Evolutionary conservation across 176 grass and related monocot species (phyloP).

Genomic region (Chloris gayana): DNA sequence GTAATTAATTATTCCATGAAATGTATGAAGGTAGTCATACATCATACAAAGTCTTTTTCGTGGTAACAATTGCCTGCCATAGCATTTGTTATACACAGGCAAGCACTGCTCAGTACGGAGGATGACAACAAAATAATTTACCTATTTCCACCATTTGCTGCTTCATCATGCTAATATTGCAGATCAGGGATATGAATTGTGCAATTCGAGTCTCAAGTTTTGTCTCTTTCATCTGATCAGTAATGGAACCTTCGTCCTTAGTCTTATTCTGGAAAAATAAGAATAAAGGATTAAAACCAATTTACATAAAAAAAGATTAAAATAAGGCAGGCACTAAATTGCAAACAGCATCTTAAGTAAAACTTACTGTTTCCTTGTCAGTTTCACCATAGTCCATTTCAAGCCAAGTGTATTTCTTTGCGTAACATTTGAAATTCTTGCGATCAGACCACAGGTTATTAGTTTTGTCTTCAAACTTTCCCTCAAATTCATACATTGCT

Average conservation of each 20-base stretch:
- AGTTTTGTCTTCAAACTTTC: slow-evolving; percentile 80
- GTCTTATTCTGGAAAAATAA: slow-evolving; percentile 40
- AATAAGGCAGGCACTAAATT: slow-evolving; percentile 26
- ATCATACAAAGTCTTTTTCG: not conserved
- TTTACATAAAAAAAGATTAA: slow-evolving; percentile 9
- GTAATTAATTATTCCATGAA: slow-evolving; percentile 7
- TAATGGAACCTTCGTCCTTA: slow-evolving; percentile 42
- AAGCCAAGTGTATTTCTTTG: slow-evolving; percentile 79
- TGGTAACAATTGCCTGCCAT: not conserved
- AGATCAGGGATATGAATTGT: slow-evolving; percentile 87
- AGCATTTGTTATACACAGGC: not conserved
- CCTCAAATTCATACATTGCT: slow-evolving; percentile 70
- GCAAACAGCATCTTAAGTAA: slow-evolving; percentile 35
- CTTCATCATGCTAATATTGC: slow-evolving; percentile 96
- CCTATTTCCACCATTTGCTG: slow-evolving; percentile 99
- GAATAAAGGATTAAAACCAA: slow-evolving; percentile 27
- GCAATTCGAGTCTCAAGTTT: slow-evolving; percentile 79
- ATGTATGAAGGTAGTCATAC: slow-evolving; percentile 8
- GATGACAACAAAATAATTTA: slow-evolving; percentile 37
- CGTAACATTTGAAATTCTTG: slow-evolving; percentile 61
- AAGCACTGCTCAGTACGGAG: not conserved
- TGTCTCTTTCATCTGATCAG: slow-evolving; percentile 63
- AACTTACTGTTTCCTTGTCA: slow-evolving; percentile 67
- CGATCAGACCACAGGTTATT: slow-evolving; percentile 71
- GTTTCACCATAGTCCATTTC: slow-evolving; percentile 89